Conservation (phyloP, 768 basidiomycete species). For the Flagelloscypha sp. region DNA sequence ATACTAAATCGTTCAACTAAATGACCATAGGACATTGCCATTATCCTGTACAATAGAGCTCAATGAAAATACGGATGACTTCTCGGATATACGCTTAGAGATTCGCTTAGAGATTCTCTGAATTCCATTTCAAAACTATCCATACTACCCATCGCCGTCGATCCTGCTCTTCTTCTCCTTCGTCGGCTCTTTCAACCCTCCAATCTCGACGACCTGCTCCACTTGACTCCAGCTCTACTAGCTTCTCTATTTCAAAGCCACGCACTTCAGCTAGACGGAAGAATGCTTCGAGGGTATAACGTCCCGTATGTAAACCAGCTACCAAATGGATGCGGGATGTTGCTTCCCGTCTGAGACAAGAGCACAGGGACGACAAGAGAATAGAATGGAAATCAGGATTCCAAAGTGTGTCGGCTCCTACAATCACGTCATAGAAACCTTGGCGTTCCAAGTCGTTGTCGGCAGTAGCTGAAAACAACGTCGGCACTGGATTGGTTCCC, state of each 20-base stretch:
- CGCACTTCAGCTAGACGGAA: constrained; percentile 27
- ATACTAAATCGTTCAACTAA: no score
- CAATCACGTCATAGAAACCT: constrained; percentile 50
- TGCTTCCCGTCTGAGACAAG: constrained; percentile 34
- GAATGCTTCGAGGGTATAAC: constrained; percentile 63
- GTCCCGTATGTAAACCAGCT: constrained; percentile 69
- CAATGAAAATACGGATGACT: no score
- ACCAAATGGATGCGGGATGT: constrained; percentile 54
- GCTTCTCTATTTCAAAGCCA: constrained; percentile 39
- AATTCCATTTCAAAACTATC: constrained; percentile 53
- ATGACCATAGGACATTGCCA: no score
- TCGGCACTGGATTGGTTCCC: constrained; percentile 42
- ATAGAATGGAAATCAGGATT: constrained; percentile 50
- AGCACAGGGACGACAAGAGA: constrained; percentile 45
- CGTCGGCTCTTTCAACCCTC: constrained; percentile 41
- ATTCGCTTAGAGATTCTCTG: no score
- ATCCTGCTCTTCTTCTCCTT: constrained; percentile 57
- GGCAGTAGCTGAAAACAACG: constrained; percentile 18
- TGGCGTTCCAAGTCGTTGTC: no score
- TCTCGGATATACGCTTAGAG: no score
- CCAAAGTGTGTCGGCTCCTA: constrained; percentile 78
- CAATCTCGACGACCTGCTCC: constrained; percentile 36
- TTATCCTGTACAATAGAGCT: no score
- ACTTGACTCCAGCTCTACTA: constrained; percentile 39
- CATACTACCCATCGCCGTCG: constrained; percentile 67